These are phyloP conservation scores for Aspergillus brasiliensis DNA, from an alignment of 2,329 filamentous ascomycete species.

Conservation along the genomic window DNA sequence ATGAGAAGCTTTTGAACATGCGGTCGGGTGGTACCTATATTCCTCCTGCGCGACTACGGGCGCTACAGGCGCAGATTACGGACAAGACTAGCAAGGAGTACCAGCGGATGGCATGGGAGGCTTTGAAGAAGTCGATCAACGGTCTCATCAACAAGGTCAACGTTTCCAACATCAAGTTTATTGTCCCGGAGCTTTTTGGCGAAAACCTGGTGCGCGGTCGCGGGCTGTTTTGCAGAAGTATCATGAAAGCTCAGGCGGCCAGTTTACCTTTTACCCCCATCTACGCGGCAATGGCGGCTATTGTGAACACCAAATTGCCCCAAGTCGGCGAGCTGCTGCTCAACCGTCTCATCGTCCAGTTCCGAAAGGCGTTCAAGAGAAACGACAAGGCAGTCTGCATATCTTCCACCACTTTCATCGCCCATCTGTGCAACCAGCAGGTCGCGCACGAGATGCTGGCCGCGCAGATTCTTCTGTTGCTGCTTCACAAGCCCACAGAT, in stretches of 20 bases:
- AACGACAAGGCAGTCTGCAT: constrained; percentile 97
- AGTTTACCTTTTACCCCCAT: constrained; percentile 96
- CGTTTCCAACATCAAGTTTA: constrained; percentile 94
- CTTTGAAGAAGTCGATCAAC: constrained; percentile 97
- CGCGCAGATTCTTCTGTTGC: constrained; percentile 86
- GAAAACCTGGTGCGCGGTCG: constrained; percentile 92
- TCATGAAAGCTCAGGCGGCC: constrained; percentile 97
- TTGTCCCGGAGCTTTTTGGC: constrained; percentile 91
- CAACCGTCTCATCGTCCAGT: constrained; percentile 83
- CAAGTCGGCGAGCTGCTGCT: constrained; percentile 90
- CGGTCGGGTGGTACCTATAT: constrained; percentile 96
- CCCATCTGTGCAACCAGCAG: constrained; percentile 93
- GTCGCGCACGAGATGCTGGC: constrained; percentile 92
- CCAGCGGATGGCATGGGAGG: constrained; percentile 98
- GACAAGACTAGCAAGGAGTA: constrained; percentile 97
- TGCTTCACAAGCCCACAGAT: constrained; percentile 93
- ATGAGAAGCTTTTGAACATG: constrained; percentile 88
- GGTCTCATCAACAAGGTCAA: constrained; percentile 99
- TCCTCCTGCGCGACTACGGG: constrained; percentile 84
- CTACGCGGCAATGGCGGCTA: constrained; percentile 91
- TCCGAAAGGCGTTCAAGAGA: constrained; percentile 90
- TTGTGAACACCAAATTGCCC: constrained; percentile 96
- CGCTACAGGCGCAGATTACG: constrained; percentile 93
- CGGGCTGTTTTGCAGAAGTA: constrained; percentile 89
- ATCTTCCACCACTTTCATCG: constrained; percentile 90